Evolutionary conservation across 2,329 filamentous ascomycete genomes (phyloP).

Genomic region (Graphilbum fragrans): DNA sequence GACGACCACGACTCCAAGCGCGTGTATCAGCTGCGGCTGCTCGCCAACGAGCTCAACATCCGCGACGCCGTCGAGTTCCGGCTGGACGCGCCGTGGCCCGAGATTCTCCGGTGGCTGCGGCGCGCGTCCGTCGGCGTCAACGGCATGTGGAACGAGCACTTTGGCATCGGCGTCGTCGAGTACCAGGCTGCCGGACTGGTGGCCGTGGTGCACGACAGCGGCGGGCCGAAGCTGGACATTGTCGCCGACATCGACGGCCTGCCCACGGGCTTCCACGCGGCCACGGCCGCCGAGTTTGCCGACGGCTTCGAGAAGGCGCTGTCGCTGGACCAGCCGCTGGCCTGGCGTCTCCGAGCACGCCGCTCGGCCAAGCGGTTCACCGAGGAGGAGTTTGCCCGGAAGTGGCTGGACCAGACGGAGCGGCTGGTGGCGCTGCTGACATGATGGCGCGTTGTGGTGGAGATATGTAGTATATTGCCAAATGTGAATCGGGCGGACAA

Average conservation of each 20-base stretch:
- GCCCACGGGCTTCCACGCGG: slow-evolving; percentile 82
- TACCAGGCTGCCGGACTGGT: slow-evolving; percentile 94
- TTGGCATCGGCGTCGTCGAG: slow-evolving; percentile 95
- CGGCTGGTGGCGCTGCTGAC: slow-evolving; percentile 42
- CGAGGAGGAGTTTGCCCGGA: slow-evolving; percentile 69
- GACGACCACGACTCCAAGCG: slow-evolving; percentile 68
- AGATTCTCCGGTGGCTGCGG: slow-evolving; percentile 69
- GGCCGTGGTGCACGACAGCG: slow-evolving; percentile 83
- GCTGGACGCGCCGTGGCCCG: slow-evolving; percentile 78
- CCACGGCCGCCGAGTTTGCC: slow-evolving; percentile 67
- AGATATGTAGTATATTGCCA: too few relatives aligned
- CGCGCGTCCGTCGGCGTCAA: slow-evolving; percentile 80
- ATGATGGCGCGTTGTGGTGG: neutral
- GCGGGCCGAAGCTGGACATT: slow-evolving; percentile 88
- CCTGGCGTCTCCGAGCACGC: slow-evolving; percentile 64
- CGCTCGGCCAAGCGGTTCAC: slow-evolving; percentile 75
- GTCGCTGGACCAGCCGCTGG: slow-evolving; percentile 56
- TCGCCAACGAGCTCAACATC: slow-evolving; percentile 77
- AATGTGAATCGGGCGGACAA: too few relatives aligned
- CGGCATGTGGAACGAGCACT: slow-evolving; percentile 99
- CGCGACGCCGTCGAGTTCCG: slow-evolving; percentile 79
- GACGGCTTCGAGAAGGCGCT: slow-evolving; percentile 68
- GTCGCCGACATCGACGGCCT: slow-evolving; percentile 69
- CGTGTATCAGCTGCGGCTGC: slow-evolving; percentile 77
- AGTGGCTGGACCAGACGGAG: slow-evolving; percentile 68